phyloP scores from a whole-genome alignment of 2,329 filamentous ascomycete species.

The Neocucurbitaria cava region DNA sequence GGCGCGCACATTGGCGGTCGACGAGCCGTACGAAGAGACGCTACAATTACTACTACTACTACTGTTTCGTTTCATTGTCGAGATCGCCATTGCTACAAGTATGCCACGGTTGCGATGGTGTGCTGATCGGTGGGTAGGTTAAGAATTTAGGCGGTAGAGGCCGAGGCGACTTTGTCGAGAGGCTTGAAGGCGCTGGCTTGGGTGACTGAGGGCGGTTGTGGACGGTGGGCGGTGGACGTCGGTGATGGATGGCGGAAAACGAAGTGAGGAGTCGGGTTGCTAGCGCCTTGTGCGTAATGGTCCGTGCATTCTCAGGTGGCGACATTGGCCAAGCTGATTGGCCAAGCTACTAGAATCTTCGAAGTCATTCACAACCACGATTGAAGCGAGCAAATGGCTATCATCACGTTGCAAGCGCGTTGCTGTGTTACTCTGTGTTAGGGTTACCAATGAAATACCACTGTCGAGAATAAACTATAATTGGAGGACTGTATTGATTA shows the following conservation, averaged over 20 bases:
- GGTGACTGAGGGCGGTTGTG: slow-evolving; percentile 5
- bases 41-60: slow-evolving; percentile 70
- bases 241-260: slow-evolving; percentile 15
- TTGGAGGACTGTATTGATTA: slow-evolving; percentile 8
- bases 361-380: too few species aligned
- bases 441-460: too few species aligned
- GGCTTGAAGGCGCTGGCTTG: slow-evolving; percentile 4
- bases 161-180: background rate
- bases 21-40: slow-evolving; percentile 62
- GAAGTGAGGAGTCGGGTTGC: slow-evolving; percentile 22
- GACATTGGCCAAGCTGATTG: background rate
- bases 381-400: too few species aligned
- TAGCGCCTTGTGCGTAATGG: slow-evolving; percentile 12
- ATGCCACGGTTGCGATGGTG: slow-evolving; percentile 54
- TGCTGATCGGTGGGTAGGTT: slow-evolving; percentile 1
- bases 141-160: slow-evolving; percentile 2
- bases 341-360: background rate
- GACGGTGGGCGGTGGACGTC: slow-evolving; percentile 14
- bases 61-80: slow-evolving; percentile 73
- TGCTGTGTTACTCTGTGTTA: too few species aligned
- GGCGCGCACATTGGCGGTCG: slow-evolving; percentile 80
- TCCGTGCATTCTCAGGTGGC: slow-evolving; percentile 7
- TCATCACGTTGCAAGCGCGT: too few species aligned
- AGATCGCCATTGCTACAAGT: slow-evolving; percentile 69
- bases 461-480: background rate